These are phyloP conservation scores for Malassezia pachydermatis DNA, from an alignment of 1,284 basidiomycete genomes.

Conservation along the genomic window DNA sequence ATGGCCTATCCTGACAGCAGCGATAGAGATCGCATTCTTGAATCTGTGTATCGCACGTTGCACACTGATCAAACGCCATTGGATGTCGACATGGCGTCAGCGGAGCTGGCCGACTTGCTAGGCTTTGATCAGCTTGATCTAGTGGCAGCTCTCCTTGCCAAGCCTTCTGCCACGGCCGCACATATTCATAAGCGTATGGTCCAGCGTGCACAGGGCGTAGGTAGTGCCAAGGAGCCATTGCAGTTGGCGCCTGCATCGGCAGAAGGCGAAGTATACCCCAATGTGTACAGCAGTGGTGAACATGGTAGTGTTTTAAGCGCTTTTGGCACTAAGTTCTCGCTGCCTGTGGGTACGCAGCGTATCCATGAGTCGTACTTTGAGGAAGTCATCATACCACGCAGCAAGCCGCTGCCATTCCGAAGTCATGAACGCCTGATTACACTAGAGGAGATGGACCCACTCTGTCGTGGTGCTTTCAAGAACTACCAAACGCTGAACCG, in stretches of 20 bases:
- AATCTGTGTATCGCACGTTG: not conserved
- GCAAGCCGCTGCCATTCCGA: conserved; percentile 66
- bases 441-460: conserved; percentile 64
- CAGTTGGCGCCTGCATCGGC: conserved; percentile 64
- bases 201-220: conserved; percentile 58
- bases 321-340: conserved; percentile 63
- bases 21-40: not conserved
- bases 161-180: conserved; percentile 19
- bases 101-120: conserved; percentile 67
- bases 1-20: not conserved
- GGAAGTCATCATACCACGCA: conserved; percentile 81
- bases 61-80: not conserved
- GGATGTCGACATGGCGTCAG: conserved; percentile 60
- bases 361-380: conserved; percentile 53
- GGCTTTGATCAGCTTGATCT: conserved; percentile 73
- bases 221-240: conserved; percentile 52
- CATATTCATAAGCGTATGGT: conserved; percentile 49
- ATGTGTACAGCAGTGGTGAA: conserved; percentile 71
- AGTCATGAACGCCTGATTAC: conserved; percentile 63
- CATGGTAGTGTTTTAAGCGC: conserved; percentile 64
- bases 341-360: conserved; percentile 74
- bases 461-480: conserved; percentile 78
- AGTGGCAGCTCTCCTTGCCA: conserved; percentile 43
- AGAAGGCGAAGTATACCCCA: conserved; percentile 57
- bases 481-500: conserved; percentile 81